Percentiles rank a stretch among this genome's conserved stretches.
Evolutionary conservation across 352 stramenopile species (phyloP).

Genomic region (Phytophthora palmivora): DNA sequence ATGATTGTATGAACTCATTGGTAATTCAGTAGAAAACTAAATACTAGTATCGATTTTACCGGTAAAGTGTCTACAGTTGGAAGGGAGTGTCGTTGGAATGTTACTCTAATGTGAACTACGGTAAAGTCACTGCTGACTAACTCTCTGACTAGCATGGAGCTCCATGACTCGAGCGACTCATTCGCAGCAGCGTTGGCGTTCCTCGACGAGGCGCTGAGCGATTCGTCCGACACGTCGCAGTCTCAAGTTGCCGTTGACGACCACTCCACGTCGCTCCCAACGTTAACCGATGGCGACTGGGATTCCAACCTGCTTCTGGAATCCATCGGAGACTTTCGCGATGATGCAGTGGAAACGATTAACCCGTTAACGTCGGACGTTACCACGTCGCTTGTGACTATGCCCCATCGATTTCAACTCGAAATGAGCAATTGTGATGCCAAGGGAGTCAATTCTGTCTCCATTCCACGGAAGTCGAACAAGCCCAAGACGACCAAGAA

Average conservation of each 20-base stretch:
- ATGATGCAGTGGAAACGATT: conserved; percentile 1
- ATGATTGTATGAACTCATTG: conserved; percentile 43
- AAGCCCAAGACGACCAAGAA: no score
- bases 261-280: background rate
- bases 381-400: background rate
- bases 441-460: background rate
- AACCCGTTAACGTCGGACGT: background rate
- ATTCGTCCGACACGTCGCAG: background rate
- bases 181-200: conserved; percentile 1
- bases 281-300: conserved; percentile 4
- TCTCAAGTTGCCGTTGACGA: background rate
- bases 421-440: conserved; percentile 2
- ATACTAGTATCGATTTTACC: no score
- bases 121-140: no score
- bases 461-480: no score
- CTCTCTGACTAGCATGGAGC: background rate
- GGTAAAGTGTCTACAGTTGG: no score
- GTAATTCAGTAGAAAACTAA: no score
- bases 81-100: no score
- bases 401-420: background rate
- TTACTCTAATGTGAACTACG: no score
- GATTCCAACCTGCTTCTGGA: background rate
- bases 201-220: background rate
- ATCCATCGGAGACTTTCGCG: background rate
- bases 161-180: no score